Percentiles rank a stretch among this genome's conserved stretches.
These are phyloP conservation scores for Prorocentrum cordatum DNA, from an alignment of 169 alveolate genomes.

Conservation along the genomic window DNA sequence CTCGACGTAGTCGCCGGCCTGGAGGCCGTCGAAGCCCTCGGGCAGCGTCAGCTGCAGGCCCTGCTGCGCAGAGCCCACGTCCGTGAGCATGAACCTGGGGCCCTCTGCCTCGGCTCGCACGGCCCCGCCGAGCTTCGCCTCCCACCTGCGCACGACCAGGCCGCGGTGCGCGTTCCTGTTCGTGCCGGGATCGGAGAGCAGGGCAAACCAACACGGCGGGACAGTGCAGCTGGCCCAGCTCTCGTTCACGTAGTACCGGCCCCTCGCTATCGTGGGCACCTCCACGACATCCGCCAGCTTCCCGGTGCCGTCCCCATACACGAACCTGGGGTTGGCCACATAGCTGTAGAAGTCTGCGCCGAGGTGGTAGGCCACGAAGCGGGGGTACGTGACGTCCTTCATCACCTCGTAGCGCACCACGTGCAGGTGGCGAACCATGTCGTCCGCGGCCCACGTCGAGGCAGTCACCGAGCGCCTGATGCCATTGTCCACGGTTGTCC, in stretches of 20 bases:
- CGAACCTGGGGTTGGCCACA: constrained; percentile 4
- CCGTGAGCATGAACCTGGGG: neutral
- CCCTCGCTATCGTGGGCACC: neutral
- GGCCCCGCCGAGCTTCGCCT: neutral
- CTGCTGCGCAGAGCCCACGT: constrained; percentile 2
- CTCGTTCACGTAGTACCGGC: neutral
- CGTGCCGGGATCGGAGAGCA: neutral
- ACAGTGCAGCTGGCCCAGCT: neutral
- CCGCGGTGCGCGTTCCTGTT: constrained; percentile 28
- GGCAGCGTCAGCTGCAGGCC: neutral
- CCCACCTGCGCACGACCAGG: constrained; percentile 5
- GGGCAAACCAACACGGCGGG: constrained; percentile 39
- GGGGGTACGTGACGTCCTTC: constrained; percentile 1
- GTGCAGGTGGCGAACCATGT: constrained; percentile 27
- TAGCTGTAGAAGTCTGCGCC: constrained; percentile 31
- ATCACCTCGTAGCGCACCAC: constrained; percentile 1
- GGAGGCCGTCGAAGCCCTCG: neutral
- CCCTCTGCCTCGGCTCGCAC: neutral
- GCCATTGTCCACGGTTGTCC: constrained; percentile 6
- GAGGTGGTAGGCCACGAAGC: constrained; percentile 16
- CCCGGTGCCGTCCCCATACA: neutral
- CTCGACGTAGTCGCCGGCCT: constrained; percentile 12
- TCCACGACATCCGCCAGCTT: neutral
- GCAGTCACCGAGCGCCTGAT: neutral
- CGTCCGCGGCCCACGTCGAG: constrained; percentile 26